Evolutionary conservation across 441 rosid genomes (phyloP), one percentile per base, ranked within the genome.

Genomic region (Eruca vesicaria): DNA sequence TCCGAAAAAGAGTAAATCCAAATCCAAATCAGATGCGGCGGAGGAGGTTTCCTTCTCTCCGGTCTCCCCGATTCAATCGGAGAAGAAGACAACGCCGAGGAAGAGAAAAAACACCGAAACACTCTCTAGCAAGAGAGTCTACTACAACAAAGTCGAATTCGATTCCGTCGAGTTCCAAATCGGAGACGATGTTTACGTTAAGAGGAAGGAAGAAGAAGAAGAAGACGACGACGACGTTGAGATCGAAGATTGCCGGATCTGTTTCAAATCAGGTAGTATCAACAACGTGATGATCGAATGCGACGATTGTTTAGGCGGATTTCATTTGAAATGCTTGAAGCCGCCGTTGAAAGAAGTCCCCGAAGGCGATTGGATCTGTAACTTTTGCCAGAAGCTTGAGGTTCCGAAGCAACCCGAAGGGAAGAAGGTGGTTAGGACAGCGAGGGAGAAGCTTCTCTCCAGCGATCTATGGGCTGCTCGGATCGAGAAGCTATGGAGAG

Each of bases 311-410:
- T 84, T 96, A 28, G 90, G 93, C 65, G 97, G 98, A 21, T 96
- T 91, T 83, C 99, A 93, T 78, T 86, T 96, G 88, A 91, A 84
- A n/a, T 96, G 99, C 77, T 78, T 91, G 91, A 91, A 84, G 35
- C 97, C 96, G 1, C 93, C 97, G 14, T 63, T 96, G 77, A 87
- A 81, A 80, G 78, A 72, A 26, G 92, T 96, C 45, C 99, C 97
- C 0, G 97, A 93, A 72, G 98, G 90, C 55, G 97, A 93, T 69
- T 93, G 99, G 99, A 79, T 84, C 76, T 91, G 98, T 41, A 74
- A 74, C 67, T 93, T 90, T 64, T 96, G 98, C 19, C 82, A 89
- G 84, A 90, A 87, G 36, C 74, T 91, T 38, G 78, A 75, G 33
- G 68, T 82, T 82, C 97, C 94, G 0, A 71, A 67, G 64, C 93